phyloP scores from a whole-genome alignment of 441 rosid genomes.

The Gossypium davidsonii region DNA sequence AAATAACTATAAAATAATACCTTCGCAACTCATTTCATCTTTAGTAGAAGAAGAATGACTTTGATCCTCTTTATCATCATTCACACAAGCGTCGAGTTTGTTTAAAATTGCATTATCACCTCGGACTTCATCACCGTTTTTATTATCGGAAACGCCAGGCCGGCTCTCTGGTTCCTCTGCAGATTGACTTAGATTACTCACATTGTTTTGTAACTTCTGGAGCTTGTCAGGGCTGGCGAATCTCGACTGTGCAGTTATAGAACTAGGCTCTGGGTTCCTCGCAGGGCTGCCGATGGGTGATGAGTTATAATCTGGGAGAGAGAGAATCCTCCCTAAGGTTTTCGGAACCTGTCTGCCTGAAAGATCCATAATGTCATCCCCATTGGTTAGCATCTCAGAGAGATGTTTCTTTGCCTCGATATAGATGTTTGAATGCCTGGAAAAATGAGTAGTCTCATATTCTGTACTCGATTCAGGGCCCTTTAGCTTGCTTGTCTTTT shows the following conservation, averaged over 20 bases:
- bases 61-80: slow-evolving; percentile 31
- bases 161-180: slow-evolving; percentile 23
- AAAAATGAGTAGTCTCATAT: slow-evolving; percentile 20
- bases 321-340: slow-evolving; percentile 76
- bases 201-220: slow-evolving; percentile 27
- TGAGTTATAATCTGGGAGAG: slow-evolving; percentile 58
- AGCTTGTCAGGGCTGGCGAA: slow-evolving; percentile 33
- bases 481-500: slow-evolving; percentile 30
- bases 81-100: slow-evolving; percentile 19
- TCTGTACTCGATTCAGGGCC: slow-evolving; percentile 32
- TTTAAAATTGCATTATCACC: slow-evolving; percentile 16
- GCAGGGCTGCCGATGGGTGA: slow-evolving; percentile 72
- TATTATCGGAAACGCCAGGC: slow-evolving; percentile 28
- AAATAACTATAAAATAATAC: slow-evolving; percentile 29
- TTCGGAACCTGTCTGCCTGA: slow-evolving; percentile 42
- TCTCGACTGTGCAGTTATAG: slow-evolving; percentile 43
- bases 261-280: slow-evolving; percentile 39
- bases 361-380: slow-evolving; percentile 35
- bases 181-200: slow-evolving; percentile 26
- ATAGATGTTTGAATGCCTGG: slow-evolving; percentile 60
- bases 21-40: slow-evolving; percentile 30
- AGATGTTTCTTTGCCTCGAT: slow-evolving; percentile 90
- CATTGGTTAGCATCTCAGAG: slow-evolving; percentile 67
- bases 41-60: slow-evolving; percentile 5
- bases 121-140: slow-evolving; percentile 20